Base-by-base conservation (phyloP, 345 rosid species). In the Combretum micranthum region DNA sequence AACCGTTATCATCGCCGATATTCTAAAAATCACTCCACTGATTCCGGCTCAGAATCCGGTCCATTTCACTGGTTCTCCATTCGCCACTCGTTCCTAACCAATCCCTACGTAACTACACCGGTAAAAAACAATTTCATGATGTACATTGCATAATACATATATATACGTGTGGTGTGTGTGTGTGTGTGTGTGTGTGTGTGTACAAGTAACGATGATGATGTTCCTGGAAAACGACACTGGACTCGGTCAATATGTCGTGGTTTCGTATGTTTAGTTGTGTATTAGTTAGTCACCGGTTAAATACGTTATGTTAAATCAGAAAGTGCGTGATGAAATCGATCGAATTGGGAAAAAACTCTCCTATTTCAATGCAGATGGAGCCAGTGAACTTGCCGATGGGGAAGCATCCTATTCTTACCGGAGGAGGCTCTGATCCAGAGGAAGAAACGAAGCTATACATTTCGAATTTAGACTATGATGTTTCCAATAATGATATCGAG, bases 401-500 rank as follows among this genome's bases (percentile, higher is more conserved):
- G 64, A 68, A 51, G 56, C 63, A 53, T 3, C 62, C 55, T 50
- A 49, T 13, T 62, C 49, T 55, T 16, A 54, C 49, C 12, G 17
- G 53, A 14, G 77, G 53, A 25, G 60, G 66, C 47, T 15, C 71
- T 7, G 57, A 67, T 21, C 44, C 52, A 12, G 87, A 70, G 48
- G 26, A 67, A 0, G 83, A 72, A 45, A 66, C 77, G 13, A 81
- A 71, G 76, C 81, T 84, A 42, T 77, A 75, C 13, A 23, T 81
- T 19, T 84, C 87, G 21, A 84, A 84, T 59, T 62, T 84, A 25
- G 77, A 79, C 32, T 75, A 73, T 53, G 78, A 74, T 15, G 87
- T 84, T 56, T 64, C 85, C 14, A 77, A 84, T 47, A 74, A 67
- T 42, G 90, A 84, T 59, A 57, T 84, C 39, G 66, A 75, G 87